Evolutionary conservation across 306 rosid species (phyloP), one percentile per base, ranked within the genome.

Genomic region (Albizia julibrissin): DNA sequence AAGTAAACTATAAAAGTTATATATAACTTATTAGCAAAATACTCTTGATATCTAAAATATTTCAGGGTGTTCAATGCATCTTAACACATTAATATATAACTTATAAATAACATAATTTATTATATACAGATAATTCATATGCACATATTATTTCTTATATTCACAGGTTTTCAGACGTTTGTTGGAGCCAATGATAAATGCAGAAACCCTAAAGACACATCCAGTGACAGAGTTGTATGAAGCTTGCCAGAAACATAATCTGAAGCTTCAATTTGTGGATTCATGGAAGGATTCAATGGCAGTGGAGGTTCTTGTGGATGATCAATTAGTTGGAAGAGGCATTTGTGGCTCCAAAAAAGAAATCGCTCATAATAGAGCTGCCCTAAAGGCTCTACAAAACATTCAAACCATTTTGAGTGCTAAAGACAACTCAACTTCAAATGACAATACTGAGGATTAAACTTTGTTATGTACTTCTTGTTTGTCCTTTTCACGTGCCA

Each of bases 291-390:
- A 90, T 37, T 69, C 19, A 10, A 79, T 13, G 59, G 49, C 71
- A 0, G 7, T 90, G 22, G 39, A 86, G 12, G 90, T 88, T 34
- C n/a, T 77, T 2, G 58, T 92, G 5, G 80, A 87, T 7, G 77
- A 76, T 8, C 73, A 75, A 50, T 61, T 83, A 7, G 81, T 85
- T 10, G 94, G 94, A 18, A 82, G 78, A 3, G 91, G 87, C 3
- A 81, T 39, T 0, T 87, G 73, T n/a, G 34, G 50, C 8, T 61
- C 52, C 12, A 87, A 83, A 67, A 91, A 89, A 43, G 92, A 89
- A 1, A 84, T 92, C 24, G 94, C 92, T 1, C 74, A 83, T 0
- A 89, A 86, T 47, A 74, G 94, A 86, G 94, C 97, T 3, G 90
- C 97, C 0, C 87, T 85, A 84, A 79, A 78, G 80, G 97, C 92